Evolutionary conservation across 139 green algal genomes (phyloP).

Genomic region (Chara braunii): DNA sequence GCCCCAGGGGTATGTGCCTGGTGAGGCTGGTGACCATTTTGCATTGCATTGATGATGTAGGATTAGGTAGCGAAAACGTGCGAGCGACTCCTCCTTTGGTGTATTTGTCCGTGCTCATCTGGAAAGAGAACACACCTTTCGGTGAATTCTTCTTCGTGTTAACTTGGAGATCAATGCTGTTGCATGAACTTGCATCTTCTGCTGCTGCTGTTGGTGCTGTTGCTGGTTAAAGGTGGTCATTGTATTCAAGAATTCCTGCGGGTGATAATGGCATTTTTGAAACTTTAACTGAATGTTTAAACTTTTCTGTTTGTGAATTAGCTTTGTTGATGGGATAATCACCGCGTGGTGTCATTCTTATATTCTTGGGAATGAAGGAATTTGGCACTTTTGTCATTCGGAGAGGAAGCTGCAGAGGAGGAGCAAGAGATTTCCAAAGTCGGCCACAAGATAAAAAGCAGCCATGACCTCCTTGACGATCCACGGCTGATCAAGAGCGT

Average conservation of each 20-base stretch:
- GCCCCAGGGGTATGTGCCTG: too few relatives aligned
- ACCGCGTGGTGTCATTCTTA: too few relatives aligned
- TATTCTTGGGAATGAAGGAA: not conserved
- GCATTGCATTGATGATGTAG: not conserved
- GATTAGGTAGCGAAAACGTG: too few relatives aligned
- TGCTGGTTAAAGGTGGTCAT: not conserved
- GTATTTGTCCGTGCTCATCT: too few relatives aligned
- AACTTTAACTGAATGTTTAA: not conserved
- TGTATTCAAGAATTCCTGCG: not conserved
- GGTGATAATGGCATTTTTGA: not conserved
- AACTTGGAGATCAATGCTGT: too few relatives aligned
- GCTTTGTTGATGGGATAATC: not conserved
- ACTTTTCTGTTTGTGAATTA: not conserved
- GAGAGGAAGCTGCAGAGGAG: slow-evolving; percentile 30
- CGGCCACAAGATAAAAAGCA: slow-evolving; percentile 1
- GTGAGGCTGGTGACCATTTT: too few relatives aligned
- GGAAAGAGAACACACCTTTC: too few relatives aligned
- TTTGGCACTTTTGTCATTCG: slow-evolving; percentile 20
- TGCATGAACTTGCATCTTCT: too few relatives aligned
- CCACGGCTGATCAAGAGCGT: not conserved
- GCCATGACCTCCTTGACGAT: not conserved
- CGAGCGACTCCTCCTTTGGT: too few relatives aligned
- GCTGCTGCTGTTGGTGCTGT: too few relatives aligned
- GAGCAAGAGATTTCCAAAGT: slow-evolving; percentile 12
- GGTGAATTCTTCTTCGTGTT: too few relatives aligned